Evolutionary conservation across 192 early-diverging fungal genomes (phyloP).

Genomic region (Linnemannia hyalina): DNA sequence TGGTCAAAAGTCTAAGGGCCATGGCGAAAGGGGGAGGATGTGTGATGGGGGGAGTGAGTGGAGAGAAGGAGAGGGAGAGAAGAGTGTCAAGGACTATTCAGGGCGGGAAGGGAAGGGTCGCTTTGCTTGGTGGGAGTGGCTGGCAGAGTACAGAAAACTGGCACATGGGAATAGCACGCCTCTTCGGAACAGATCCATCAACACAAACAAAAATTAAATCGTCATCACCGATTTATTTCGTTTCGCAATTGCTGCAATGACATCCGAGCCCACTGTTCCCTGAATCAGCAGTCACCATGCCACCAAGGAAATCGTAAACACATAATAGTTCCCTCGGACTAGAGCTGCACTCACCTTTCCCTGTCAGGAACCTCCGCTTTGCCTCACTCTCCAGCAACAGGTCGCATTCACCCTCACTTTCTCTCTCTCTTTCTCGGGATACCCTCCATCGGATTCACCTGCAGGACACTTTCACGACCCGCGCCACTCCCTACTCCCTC

Average conservation of each 20-base stretch:
- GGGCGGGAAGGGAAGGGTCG: conserved; percentile 5
- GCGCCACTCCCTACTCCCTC: background rate
- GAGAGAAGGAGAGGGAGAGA: conserved; percentile 23
- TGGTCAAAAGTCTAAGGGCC: conserved; percentile 60
- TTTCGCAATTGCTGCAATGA: background rate
- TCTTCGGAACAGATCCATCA: background rate
- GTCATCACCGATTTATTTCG: background rate
- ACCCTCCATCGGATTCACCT: background rate
- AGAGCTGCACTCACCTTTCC: background rate
- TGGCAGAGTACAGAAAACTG: background rate
- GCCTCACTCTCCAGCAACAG: background rate
- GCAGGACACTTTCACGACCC: background rate
- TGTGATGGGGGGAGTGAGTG: conserved; percentile 32
- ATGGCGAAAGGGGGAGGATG: conserved; percentile 34
- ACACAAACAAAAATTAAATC: background rate
- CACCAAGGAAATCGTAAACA: background rate
- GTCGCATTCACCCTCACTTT: background rate
- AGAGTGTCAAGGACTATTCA: conserved; percentile 11
- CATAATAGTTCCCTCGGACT: conserved; percentile 4
- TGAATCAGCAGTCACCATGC: conserved; percentile 23
- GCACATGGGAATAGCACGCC: background rate
- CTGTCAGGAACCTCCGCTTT: background rate
- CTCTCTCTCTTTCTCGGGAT: background rate
- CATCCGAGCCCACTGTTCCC: background rate
- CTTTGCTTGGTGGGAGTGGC: background rate